These are phyloP conservation scores for Wakefieldia striispora DNA, from an alignment of 768 basidiomycete genomes.

Conservation along the genomic window DNA sequence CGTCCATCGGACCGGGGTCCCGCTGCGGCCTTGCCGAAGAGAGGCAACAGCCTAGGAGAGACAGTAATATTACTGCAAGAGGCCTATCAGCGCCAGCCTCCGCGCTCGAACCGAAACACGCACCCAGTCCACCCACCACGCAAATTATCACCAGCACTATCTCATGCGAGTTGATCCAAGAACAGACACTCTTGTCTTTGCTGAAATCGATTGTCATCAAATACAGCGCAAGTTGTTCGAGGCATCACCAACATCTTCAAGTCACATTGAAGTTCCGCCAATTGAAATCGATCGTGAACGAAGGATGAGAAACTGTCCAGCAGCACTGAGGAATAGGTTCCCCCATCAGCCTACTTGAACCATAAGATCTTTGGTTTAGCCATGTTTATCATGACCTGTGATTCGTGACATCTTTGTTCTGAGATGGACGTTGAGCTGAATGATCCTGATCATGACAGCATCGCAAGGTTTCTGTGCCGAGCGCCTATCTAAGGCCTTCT, in stretches of 20 bases:
- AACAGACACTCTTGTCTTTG: constrained; percentile 6
- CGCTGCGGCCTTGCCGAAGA: neutral
- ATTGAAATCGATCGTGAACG: constrained; percentile 1
- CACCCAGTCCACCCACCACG: constrained; percentile 2
- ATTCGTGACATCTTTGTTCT: neutral
- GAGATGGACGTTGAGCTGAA: too few species aligned
- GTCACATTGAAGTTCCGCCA: constrained; percentile 10
- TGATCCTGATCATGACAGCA: too few species aligned
- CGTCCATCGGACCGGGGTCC: neutral
- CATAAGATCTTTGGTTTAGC: constrained; percentile 1
- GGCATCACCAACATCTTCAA: constrained; percentile 2
- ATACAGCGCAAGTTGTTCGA: neutral
- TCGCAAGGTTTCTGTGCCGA: too few species aligned
- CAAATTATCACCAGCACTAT: neutral
- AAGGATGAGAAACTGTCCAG: constrained; percentile 6
- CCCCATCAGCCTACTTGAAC: constrained; percentile 11
- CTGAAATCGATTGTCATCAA: neutral
- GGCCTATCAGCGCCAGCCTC: neutral
- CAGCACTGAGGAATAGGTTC: constrained; percentile 6
- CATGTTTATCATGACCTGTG: constrained; percentile 12
- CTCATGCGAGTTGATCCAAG: constrained; percentile 1
- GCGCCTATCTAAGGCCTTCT: too few species aligned
- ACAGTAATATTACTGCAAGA: constrained; percentile 4
- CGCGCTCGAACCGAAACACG: neutral
- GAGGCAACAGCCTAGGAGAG: neutral